Evolutionary conservation across 495 filamentous ascomycete species (phyloP).

Genomic region (Aspergillus bertholletiae): DNA sequence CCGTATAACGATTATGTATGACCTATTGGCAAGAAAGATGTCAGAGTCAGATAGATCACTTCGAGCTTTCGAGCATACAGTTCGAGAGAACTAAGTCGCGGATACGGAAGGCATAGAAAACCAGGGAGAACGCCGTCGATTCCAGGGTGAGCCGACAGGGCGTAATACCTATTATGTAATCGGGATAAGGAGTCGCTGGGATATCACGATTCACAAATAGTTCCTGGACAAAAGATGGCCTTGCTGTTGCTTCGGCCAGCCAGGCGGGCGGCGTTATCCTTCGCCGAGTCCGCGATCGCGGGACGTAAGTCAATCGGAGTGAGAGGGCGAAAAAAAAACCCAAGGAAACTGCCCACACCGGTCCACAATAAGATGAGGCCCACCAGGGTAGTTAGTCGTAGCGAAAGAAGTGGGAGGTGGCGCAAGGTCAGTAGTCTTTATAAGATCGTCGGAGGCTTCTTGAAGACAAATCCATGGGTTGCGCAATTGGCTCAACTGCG

Average conservation of each 20-base stretch:
- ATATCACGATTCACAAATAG: background rate
- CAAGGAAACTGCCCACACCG: background rate
- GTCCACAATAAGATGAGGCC: background rate
- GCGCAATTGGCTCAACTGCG: slow-evolving; percentile 13
- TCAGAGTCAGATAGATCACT: background rate
- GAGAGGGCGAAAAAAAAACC: background rate
- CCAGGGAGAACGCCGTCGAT: background rate
- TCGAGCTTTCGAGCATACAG: background rate
- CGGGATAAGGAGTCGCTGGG: background rate
- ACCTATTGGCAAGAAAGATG: background rate
- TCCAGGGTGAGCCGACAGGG: background rate
- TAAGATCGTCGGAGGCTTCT: background rate
- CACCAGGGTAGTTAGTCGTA: background rate
- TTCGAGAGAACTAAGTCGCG: background rate
- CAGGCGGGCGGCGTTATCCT: slow-evolving; percentile 10
- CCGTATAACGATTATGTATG: background rate
- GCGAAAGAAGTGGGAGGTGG: background rate
- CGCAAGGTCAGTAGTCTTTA: background rate
- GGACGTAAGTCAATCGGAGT: slow-evolving; percentile 1
- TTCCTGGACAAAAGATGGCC: background rate
- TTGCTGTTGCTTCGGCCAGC: background rate
- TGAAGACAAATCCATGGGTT: slow-evolving; percentile 5
- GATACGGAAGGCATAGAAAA: background rate
- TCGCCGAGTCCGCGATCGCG: slow-evolving; percentile 20
- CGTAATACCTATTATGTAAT: background rate